Base-by-base conservation (phyloP, 306 rosid species). In the Ormosia emarginata region DNA sequence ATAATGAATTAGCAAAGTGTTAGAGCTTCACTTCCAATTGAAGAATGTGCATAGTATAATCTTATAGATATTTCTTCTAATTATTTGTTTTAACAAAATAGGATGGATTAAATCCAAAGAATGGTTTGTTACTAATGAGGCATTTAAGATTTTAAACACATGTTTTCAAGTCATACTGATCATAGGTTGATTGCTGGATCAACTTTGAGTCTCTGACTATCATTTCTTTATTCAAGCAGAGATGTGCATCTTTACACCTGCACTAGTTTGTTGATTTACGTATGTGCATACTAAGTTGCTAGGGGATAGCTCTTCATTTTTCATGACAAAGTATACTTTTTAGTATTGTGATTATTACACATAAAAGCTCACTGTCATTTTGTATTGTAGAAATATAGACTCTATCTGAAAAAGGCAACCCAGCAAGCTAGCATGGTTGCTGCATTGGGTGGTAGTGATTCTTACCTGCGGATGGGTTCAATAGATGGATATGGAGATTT, bases 301-400 rank as follows among this genome's bases (percentile, higher is more conserved):
- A 15, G 14, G 47, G 14, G 6, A 15, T 62, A 44, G 64, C 15
- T 43, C 47, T 53, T 47, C 3, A 3, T 17, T 67, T 67, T 58
- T 10, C 9, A 12, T n/a, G 14, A 46, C 53, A 37, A 52, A 66
- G 1, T 79, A 3, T 57, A 56, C 29, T 62, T 74, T 64, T 43
- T n/a, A 32, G 50, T 10, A 44, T 65, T 39, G 11, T n/a, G 43
- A 61, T 75, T 58, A 52, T 74, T 33, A 7, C 57, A 3, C 15
- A 70, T 49, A 70, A 58, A 70, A 58, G 39, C 55, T 71, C 12
- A 71, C 59, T 71, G 18, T 64, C 65, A 13, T 84, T 58, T 41
- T 55, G 52, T 81, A 24, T 62, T 86, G 88, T 94, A 94, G 98
- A 94, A 91, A 80, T 92, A 78, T 67, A 87, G 97, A 79, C 92